Percentiles rank a stretch among this genome's conserved stretches.
Evolutionary conservation across 805 yeast species (phyloP).

Genomic region (Yarrowia sp.): DNA sequence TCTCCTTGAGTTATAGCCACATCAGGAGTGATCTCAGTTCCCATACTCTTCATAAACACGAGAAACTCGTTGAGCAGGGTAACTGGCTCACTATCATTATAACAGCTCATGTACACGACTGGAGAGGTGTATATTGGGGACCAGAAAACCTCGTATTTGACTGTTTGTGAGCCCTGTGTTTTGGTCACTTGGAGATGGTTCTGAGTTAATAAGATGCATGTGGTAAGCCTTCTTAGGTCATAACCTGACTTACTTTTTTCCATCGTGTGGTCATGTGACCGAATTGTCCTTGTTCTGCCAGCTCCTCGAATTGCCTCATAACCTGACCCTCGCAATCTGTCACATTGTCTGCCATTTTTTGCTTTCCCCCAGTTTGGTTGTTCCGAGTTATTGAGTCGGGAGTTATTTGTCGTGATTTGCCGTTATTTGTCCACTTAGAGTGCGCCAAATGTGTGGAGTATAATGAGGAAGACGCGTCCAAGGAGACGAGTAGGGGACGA

Average conservation of each 20-base stretch:
- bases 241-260: neutral
- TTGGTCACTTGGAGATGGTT: neutral
- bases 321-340: too few species aligned
- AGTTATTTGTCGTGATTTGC: neutral
- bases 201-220: constrained; percentile 3
- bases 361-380: too few species aligned
- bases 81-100: constrained; percentile 14
- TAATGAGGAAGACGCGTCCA: neutral
- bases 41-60: neutral
- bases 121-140: constrained; percentile 12
- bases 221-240: neutral
- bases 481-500: too few species aligned
- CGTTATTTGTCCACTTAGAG: constrained; percentile 18
- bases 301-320: too few species aligned
- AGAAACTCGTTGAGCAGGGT: constrained; percentile 20
- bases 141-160: constrained; percentile 18
- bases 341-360: too few species aligned
- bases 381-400: constrained; percentile 26
- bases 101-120: constrained; percentile 24
- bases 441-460: neutral
- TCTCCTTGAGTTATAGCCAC: constrained; percentile 12
- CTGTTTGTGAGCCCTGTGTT: neutral
- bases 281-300: too few species aligned
- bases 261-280: too few species aligned
- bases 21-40: neutral